Evolutionary conservation across 148 eudicot species (phyloP), one percentile per base, ranked within the genome.

Genomic region (Polygonum maritimum): DNA sequence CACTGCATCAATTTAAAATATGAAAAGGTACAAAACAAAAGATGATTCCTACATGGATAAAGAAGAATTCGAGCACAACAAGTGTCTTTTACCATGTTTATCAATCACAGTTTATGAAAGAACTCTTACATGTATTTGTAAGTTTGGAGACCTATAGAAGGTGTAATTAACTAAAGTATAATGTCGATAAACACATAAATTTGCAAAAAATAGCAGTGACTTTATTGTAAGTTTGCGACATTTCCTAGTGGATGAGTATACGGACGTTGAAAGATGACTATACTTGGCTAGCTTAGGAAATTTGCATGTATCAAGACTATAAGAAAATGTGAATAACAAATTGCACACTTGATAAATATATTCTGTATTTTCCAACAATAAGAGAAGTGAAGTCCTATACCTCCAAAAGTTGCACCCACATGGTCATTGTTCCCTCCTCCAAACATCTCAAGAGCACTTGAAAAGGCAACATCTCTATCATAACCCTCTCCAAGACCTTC

Each of bases 401-500:
- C 98, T 87, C 98, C 98, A 78, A 88, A 85, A 73, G 91, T 82
- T 74, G 88, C 85, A 79, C 90, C 87, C 72, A 86, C 71, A 35
- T 91, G 97, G 86, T 94, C 98, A 82, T 84, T 80, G 69, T 85
- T 83, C 48, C 95, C 93, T 71, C 92, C 94, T 71, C 89, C 89
- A 79, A 94, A 90, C 67, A 78, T 82, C 82, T 94, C 97, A 67
- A 94, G 87, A 58, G 94, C 84, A 60, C 86, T 87, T 81, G 95
- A 88, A 83, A 91, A 94, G 65, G 89, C 89, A 81, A 94, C 78
- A 76, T 91, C 93, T 73, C 85, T 88, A 51, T 91, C 97, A 83
- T 88, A 90, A 73, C 90, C 93, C 80, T 91, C 98, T 86, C 95
- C 97, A 81, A 94, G 98, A 57, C 97, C 93, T 83, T 91, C 98